Percentiles rank a stretch among this genome's conserved stretches.
Conservation (phyloP, 768 basidiomycete genomes). For the Naganishia onofrii region DNA sequence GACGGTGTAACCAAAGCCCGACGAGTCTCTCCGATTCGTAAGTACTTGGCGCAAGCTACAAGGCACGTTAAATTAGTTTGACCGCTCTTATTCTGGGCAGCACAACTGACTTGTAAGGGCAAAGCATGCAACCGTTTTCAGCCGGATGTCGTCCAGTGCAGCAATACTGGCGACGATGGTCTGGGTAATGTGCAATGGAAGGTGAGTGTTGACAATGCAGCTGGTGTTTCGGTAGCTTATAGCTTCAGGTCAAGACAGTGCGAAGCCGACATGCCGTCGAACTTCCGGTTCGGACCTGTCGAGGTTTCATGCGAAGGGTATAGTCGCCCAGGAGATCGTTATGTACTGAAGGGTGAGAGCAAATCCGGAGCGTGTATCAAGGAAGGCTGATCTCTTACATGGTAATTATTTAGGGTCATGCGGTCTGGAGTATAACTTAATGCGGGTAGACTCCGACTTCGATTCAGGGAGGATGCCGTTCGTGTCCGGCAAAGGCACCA, state of each 20-base stretch:
- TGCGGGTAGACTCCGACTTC: constrained; percentile 57
- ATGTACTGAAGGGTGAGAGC: constrained; percentile 73
- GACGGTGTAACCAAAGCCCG: constrained; percentile 64
- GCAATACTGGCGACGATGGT: constrained; percentile 72
- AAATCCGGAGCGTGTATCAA: neutral
- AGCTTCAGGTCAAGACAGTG: constrained; percentile 59
- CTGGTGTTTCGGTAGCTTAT: neutral
- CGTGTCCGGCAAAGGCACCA: constrained; percentile 23
- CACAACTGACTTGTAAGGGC: constrained; percentile 77
- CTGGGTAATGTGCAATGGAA: constrained; percentile 82
- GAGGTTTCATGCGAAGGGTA: constrained; percentile 90
- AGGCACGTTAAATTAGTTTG: neutral
- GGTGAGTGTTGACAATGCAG: constrained; percentile 54
- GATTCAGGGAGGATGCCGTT: constrained; percentile 36
- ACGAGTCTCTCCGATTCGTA: constrained; percentile 64
- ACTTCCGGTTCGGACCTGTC: constrained; percentile 76
- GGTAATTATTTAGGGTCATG: constrained; percentile 66
- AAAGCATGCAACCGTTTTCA: constrained; percentile 71
- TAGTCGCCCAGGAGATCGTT: constrained; percentile 73
- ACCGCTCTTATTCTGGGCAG: constrained; percentile 25
- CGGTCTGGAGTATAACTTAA: constrained; percentile 76
- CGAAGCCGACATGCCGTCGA: constrained; percentile 80
- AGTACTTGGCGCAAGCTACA: constrained; percentile 24
- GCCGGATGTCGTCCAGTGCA: constrained; percentile 82
- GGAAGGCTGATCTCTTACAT: constrained; percentile 4